Percentiles rank a stretch among this genome's conserved stretches.
Conservation (phyloP, 768 basidiomycete genomes). For the Trametes punicea region DNA sequence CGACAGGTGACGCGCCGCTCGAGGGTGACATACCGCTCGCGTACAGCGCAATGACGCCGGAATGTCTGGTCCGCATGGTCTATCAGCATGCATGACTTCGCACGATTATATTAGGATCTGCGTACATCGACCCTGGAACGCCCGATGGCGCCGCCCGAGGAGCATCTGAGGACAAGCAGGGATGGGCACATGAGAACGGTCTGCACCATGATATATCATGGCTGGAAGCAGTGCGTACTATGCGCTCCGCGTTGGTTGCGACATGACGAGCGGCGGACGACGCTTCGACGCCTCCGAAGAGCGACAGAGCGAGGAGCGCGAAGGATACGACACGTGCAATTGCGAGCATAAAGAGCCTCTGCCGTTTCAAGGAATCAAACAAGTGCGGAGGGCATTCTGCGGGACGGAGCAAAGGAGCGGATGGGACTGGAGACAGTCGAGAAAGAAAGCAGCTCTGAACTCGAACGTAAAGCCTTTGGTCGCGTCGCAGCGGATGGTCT, state of each 20-base stretch:
- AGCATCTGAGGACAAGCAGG: background rate
- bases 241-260: constrained; percentile 2
- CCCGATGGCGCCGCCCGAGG: background rate
- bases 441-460: too few species aligned
- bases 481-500: too few species aligned
- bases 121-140: background rate
- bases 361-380: background rate
- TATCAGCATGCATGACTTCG: too few species aligned
- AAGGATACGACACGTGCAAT: background rate
- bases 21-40: background rate
- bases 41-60: background rate
- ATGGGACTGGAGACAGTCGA: too few species aligned
- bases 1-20: background rate
- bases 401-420: too few species aligned
- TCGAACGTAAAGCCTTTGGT: too few species aligned
- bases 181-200: too few species aligned
- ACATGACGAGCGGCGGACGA: background rate
- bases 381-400: too few species aligned
- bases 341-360: background rate
- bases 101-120: too few species aligned
- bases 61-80: background rate
- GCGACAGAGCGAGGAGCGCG: constrained; percentile 6
- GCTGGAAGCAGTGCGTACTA: background rate
- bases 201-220: too few species aligned
- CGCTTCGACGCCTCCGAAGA: background rate